Evolutionary conservation across 2,329 filamentous ascomycete species (phyloP).

Genomic region (Arachnomyces sp.): DNA sequence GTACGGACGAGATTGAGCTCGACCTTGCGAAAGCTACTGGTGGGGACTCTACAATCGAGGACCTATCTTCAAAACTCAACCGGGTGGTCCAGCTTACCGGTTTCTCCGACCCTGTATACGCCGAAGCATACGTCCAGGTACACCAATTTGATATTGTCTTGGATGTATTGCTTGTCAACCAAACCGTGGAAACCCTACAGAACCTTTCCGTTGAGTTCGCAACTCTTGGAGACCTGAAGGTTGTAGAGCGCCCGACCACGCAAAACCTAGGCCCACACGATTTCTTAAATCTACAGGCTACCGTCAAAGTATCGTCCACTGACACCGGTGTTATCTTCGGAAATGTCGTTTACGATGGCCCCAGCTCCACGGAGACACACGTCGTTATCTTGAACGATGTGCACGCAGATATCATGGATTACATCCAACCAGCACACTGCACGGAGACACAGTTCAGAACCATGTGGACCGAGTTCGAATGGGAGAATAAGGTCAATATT

Average conservation of each 20-base stretch:
- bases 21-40: slow-evolving; percentile 93
- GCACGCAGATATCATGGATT: slow-evolving; percentile 99
- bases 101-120: slow-evolving; percentile 96
- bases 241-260: slow-evolving; percentile 90
- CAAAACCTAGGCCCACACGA: slow-evolving; percentile 93
- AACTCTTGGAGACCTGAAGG: slow-evolving; percentile 94
- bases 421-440: slow-evolving; percentile 94
- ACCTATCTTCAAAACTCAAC: slow-evolving; percentile 87
- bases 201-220: slow-evolving; percentile 97
- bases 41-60: slow-evolving; percentile 74
- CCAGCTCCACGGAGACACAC: slow-evolving; percentile 84
- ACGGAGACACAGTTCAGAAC: slow-evolving; percentile 97
- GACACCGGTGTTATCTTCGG: slow-evolving; percentile 98
- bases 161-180: slow-evolving; percentile 92
- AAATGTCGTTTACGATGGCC: slow-evolving; percentile 94
- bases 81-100: slow-evolving; percentile 94
- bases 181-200: slow-evolving; percentile 91
- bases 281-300: slow-evolving; percentile 97
- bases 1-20: slow-evolving; percentile 73
- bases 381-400: slow-evolving; percentile 97
- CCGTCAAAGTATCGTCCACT: slow-evolving; percentile 96
- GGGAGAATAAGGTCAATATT: slow-evolving; percentile 99
- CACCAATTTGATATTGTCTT: slow-evolving; percentile 98
- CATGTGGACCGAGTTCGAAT: slow-evolving; percentile 99
- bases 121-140: slow-evolving; percentile 97